A percentile compares a stretch with the other conserved stretches of the same genome.
Conservation (phyloP, 257 asterid genomes). For the Leonotis leonurus region DNA sequence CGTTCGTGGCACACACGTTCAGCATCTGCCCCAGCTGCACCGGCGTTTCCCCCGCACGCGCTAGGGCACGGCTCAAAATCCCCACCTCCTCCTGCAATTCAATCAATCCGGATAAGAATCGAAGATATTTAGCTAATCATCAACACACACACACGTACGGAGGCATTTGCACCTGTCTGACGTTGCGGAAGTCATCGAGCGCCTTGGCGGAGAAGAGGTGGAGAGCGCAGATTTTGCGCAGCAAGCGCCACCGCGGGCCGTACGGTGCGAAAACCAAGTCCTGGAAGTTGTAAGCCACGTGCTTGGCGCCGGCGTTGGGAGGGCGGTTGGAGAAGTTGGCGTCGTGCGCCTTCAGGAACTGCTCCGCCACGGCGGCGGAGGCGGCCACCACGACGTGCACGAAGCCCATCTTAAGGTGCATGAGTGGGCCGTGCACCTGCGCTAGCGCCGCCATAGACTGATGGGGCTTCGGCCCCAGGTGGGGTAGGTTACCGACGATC, state of each 20-base stretch:
- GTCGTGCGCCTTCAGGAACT: conserved; percentile 65
- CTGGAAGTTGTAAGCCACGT: conserved; percentile 78
- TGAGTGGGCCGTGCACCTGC: conserved; percentile 56
- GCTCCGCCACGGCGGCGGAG: conserved; percentile 65
- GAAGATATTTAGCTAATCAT: too few relatives aligned
- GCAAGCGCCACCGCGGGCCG: conserved; percentile 89
- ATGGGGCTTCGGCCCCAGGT: conserved; percentile 70
- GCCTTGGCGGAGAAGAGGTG: conserved; percentile 86
- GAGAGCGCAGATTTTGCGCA: conserved; percentile 57
- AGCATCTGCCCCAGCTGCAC: conserved; percentile 47
- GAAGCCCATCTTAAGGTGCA: conserved; percentile 74
- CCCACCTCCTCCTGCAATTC: conserved; percentile 54
- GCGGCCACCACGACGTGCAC: conserved; percentile 80
- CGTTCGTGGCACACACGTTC: conserved; percentile 64
- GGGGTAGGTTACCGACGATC: conserved; percentile 66
- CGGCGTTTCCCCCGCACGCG: conserved; percentile 28
- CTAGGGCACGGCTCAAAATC: conserved; percentile 41
- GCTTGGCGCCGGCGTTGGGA: conserved; percentile 71
- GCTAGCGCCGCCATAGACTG: conserved; percentile 75
- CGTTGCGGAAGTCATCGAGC: conserved; percentile 58
- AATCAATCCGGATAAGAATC: too few relatives aligned
- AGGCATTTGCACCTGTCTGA: conserved; percentile 44
- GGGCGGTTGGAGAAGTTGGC: conserved; percentile 80
- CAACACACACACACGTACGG: background rate
- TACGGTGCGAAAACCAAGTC: conserved; percentile 90